Base-by-base conservation (phyloP, 2,329 filamentous ascomycete species). In the Metarhizium sp. region DNA sequence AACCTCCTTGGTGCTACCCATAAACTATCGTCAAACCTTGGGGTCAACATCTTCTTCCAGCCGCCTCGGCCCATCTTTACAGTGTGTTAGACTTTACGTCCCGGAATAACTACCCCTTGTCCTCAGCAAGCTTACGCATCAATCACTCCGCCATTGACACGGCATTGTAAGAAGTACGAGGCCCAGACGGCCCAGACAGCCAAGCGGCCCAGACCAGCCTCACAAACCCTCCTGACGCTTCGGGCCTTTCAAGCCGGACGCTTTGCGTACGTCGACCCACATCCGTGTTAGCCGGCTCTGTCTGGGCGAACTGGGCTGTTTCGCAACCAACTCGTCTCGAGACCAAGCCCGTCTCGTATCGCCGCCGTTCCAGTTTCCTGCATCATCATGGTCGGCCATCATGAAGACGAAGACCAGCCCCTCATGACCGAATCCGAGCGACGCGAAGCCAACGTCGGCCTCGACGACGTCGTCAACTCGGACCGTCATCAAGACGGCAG, bases 391-490 rank as follows among this genome's bases (percentile, higher is more conserved):
- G 62, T 65, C 59, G 61, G 60, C 42, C 57, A 60, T 56, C 60
- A 65, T 60, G 60, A 62, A 55, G 69, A 67, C 59, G 71, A 75
- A 61, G 64, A 59, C 53, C 66, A 70, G 62, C 71, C 71, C 57
- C 69, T 74, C 62, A 70, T 75, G 70, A 67, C 66, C 47, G 66
- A 67, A 56, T 58, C 63, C 57, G 66, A 71, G 52, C 65, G 64
- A 58, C 64, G 62, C 60, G 63, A 70, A 53, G 59, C 63, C 53
- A 55, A 59, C 52, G 58, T 60, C 59, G 63, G 61, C 62, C 57
- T 60, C 57, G 61, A 62, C 49, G 59, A 54, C 51, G 59, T 58
- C 40, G 57, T 53, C 50, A 18, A 48, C 30, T 20, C 43, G 20
- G 46, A 34, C 48, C 55, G n/a, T 43, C 18, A 51, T 11, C 38